These are phyloP conservation scores for Tricholoma hemisulphureum DNA, from an alignment of 768 basidiomycete genomes.

Conservation along the genomic window DNA sequence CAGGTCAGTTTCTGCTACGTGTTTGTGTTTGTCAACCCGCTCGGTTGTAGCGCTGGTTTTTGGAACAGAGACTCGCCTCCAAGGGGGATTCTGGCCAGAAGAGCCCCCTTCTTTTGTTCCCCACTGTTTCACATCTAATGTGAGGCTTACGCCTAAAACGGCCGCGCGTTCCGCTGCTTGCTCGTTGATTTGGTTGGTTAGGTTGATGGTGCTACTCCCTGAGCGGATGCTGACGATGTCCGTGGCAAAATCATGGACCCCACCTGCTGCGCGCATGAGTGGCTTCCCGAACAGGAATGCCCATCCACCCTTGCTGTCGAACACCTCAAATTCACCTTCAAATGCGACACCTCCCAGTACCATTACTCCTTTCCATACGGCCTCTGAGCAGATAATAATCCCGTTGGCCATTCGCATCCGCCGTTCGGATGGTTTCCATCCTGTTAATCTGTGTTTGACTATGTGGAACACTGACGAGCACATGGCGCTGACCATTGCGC, in stretches of 20 bases:
- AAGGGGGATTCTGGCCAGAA: background rate
- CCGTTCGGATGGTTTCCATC: background rate
- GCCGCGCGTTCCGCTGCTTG: background rate
- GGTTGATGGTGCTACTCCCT: too few species aligned
- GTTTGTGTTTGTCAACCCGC: slow-evolving; percentile 28
- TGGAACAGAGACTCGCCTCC: background rate
- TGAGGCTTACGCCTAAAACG: background rate
- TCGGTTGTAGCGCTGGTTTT: slow-evolving; percentile 3
- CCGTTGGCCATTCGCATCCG: slow-evolving; percentile 26
- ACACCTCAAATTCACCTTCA: slow-evolving; percentile 19
- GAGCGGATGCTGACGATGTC: too few species aligned
- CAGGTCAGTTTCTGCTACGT: too few species aligned
- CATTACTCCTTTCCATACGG: background rate
- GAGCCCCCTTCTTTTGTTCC: too few species aligned
- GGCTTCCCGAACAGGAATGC: too few species aligned
- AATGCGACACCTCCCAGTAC: background rate
- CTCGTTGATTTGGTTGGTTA: too few species aligned
- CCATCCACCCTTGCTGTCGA: slow-evolving; percentile 26
- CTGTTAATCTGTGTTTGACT: slow-evolving; percentile 9
- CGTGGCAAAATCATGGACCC: too few species aligned
- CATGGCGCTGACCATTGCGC: too few species aligned
- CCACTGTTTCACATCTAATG: too few species aligned
- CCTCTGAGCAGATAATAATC: slow-evolving; percentile 4
- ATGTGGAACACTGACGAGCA: too few species aligned
- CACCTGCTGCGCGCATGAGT: too few species aligned